Evolutionary conservation across 306 rosid genomes (phyloP).

Genomic region (Pyrus bretschneideri): DNA sequence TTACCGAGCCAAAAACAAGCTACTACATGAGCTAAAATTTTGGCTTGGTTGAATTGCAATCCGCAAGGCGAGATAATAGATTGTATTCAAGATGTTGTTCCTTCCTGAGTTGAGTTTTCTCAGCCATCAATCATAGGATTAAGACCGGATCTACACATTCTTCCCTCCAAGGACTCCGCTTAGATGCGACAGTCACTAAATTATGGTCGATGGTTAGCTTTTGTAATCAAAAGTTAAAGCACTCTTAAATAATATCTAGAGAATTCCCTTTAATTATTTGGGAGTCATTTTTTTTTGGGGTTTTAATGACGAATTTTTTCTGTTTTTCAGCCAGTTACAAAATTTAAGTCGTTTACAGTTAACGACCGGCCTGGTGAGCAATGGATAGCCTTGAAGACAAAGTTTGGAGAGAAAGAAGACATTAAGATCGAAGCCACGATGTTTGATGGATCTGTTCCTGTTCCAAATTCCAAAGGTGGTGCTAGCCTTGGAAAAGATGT

Average conservation of each 20-base stretch:
- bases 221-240: too few relatives aligned
- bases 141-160: neutral
- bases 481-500: constrained; percentile 33
- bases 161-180: neutral
- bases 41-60: neutral
- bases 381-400: constrained; percentile 64
- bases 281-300: neutral
- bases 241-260: neutral
- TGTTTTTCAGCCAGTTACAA: constrained; percentile 43
- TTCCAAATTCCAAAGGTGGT: constrained; percentile 27
- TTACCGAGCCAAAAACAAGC: neutral
- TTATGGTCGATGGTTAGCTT: neutral
- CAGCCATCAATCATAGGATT: neutral
- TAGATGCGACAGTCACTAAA: neutral
- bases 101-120: neutral
- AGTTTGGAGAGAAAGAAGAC: constrained; percentile 46
- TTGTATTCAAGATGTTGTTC: neutral
- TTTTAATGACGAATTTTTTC: neutral
- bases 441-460: constrained; percentile 57
- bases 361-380: constrained; percentile 66
- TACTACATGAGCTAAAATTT: neutral
- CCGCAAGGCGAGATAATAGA: neutral
- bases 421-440: constrained; percentile 73
- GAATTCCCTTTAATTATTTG: neutral
- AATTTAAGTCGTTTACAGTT: constrained; percentile 49